Conservation (phyloP, 1,284 basidiomycete genomes). For the Limonomyces culmigenus region DNA sequence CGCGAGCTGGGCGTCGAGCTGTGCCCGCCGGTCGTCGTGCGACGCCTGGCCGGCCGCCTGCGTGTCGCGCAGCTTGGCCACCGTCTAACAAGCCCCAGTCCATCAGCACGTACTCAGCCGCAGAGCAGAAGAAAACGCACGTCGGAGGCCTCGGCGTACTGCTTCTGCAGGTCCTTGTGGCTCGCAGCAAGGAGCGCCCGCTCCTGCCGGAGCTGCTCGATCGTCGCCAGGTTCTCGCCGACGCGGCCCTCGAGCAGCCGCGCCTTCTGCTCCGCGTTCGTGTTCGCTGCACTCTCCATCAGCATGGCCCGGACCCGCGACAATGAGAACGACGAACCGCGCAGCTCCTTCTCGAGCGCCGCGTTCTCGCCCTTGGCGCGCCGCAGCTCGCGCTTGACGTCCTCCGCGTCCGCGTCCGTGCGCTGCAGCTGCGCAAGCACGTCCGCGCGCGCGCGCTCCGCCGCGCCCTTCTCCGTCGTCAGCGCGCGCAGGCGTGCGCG, state of each 20-base stretch:
- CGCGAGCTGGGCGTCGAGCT: slow-evolving; percentile 47
- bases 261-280: slow-evolving; percentile 50
- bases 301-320: background rate
- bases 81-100: slow-evolving; percentile 22
- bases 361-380: slow-evolving; percentile 51
- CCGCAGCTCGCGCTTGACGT: slow-evolving; percentile 49
- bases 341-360: slow-evolving; percentile 48
- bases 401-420: slow-evolving; percentile 66
- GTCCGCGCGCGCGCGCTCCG: slow-evolving; percentile 43
- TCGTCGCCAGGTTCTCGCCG: slow-evolving; percentile 44
- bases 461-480: slow-evolving; percentile 40
- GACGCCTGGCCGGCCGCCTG: slow-evolving; percentile 42
- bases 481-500: slow-evolving; percentile 43
- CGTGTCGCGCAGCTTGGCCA: slow-evolving; percentile 41
- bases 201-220: slow-evolving; percentile 58
- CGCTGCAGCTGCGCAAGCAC: slow-evolving; percentile 44
- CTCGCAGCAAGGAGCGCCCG: slow-evolving; percentile 46
- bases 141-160: slow-evolving; percentile 46
- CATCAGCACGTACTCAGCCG: background rate
- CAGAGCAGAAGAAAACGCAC: slow-evolving; percentile 20
- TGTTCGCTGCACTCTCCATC: slow-evolving; percentile 25
- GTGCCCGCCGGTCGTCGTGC: slow-evolving; percentile 53
- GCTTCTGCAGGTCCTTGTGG: slow-evolving; percentile 52
- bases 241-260: slow-evolving; percentile 46
- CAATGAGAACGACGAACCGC: slow-evolving; percentile 23